Base-by-base conservation (phyloP, 176 grass and related monocot genomes). In the Rhipidocladum racemiflorum region DNA sequence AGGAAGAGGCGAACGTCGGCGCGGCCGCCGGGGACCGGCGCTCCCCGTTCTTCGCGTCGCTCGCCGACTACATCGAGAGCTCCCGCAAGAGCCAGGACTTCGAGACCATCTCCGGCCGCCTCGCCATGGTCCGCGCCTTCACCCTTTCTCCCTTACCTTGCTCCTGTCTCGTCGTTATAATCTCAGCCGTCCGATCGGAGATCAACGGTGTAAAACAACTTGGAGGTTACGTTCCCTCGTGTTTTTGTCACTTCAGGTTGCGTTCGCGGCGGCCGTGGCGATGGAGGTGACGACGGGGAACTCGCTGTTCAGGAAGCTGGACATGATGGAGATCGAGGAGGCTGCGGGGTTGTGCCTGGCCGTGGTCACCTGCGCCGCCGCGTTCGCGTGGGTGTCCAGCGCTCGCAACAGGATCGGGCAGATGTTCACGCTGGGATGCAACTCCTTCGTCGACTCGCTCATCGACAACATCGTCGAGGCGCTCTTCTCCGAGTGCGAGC, bases 261-360 rank as follows among this genome's bases (percentile, higher is more conserved):
- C 84, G 71, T 98, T 98, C 66, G 91, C 89, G 16, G 78, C 84
- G 27, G 89, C 96, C 5, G 87, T 98, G 53, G 91, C 89, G 11
- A 86, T 92, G 34, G 96, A 98, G 84, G 45, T 81, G 84, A 86
- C 87, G 61, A 98, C 96, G 12, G 96, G 96, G 3, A 87, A 92
- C 86, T 95, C 96, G 21, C 88, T 98, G 83, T 98, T 98, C 88
- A 93, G 90, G 87, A 98, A 98, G 85, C 87, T 98, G 66, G 92
- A 98, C 71, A 73, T 81, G 75, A 81, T 90, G 68, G 84, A 98
- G 87, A 91, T 98, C 57, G 90, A 74, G 59, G 96, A 98, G 85
- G 96, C 87, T 21, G 80, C 85, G 4, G 96, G 81, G 50, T 61
- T 93, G 61, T 95, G 96, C 50, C 82, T 93, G 55, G 88, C 90